These are phyloP conservation scores for Backusella mclennaniae DNA, from an alignment of 192 early-diverging fungal genomes.

Conservation along the genomic window DNA sequence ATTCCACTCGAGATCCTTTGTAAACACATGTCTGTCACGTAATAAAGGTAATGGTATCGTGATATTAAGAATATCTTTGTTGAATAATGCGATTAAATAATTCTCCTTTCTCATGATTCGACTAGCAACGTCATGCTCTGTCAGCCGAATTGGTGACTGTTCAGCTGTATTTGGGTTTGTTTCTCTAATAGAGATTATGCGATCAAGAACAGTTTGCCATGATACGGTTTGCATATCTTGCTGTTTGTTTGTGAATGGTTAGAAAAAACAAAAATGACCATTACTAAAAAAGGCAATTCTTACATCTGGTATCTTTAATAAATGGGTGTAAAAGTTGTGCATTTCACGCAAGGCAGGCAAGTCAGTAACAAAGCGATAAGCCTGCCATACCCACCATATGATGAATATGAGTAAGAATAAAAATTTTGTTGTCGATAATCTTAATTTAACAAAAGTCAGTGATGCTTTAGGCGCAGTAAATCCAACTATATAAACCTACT, in stretches of 20 bases:
- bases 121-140: conserved; percentile 79
- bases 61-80: conserved; percentile 87
- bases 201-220: conserved; percentile 83
- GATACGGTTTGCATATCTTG: conserved; percentile 79
- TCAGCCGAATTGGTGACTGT: conserved; percentile 55
- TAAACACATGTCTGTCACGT: conserved; percentile 63
- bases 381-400: conserved; percentile 77
- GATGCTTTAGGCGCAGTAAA: neutral
- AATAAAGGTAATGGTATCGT: conserved; percentile 65
- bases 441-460: conserved; percentile 13
- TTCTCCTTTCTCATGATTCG: conserved; percentile 98
- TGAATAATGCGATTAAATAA: conserved; percentile 94
- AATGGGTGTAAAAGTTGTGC: conserved; percentile 78
- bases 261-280: neutral
- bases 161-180: conserved; percentile 55
- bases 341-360: conserved; percentile 76
- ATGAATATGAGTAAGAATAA: conserved; percentile 64
- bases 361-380: conserved; percentile 64
- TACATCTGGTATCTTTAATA: conserved; percentile 77
- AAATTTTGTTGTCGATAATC: conserved; percentile 56
- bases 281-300: conserved; percentile 15
- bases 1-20: conserved; percentile 91
- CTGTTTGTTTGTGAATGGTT: conserved; percentile 35
- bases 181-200: conserved; percentile 71
- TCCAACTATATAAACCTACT: conserved; percentile 41